phyloP scores from a whole-genome alignment of 805 yeast species.

The Wickerhamomyces sydowiorum region DNA sequence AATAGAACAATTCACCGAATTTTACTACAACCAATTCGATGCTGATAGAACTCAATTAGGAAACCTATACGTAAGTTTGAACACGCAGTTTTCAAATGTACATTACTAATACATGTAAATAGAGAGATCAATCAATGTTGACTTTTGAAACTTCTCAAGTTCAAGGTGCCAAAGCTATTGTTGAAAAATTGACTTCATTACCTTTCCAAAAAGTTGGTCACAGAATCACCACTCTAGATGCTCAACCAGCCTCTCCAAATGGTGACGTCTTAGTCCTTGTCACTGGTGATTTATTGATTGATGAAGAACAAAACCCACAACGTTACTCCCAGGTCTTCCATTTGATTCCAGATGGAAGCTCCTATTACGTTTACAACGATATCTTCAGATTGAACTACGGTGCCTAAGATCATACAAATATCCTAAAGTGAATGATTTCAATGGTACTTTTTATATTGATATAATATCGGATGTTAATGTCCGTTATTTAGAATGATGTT shows the following conservation, averaged over 20 bases:
- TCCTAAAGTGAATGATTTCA: not conserved
- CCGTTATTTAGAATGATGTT: not conserved
- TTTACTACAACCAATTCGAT: slow-evolving; percentile 94
- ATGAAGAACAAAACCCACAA: slow-evolving; percentile 93
- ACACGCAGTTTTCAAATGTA: no score
- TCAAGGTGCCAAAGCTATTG: slow-evolving; percentile 90
- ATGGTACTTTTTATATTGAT: not conserved
- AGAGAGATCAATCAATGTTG: slow-evolving; percentile 94
- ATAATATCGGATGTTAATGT: not conserved
- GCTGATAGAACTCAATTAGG: slow-evolving; percentile 88
- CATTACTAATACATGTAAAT: not conserved
- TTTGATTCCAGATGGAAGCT: slow-evolving; percentile 84
- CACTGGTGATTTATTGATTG: slow-evolving; percentile 87
- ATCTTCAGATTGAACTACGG: slow-evolving; percentile 91
- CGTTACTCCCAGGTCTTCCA: slow-evolving; percentile 98
- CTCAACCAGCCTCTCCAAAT: slow-evolving; percentile 92
- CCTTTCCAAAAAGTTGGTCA: slow-evolving; percentile 93
- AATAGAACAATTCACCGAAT: slow-evolving; percentile 80
- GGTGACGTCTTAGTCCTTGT: slow-evolving; percentile 96
- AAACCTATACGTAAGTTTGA: slow-evolving; percentile 72
- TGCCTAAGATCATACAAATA: no score
- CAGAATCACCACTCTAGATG: slow-evolving; percentile 91
- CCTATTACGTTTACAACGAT: slow-evolving; percentile 94
- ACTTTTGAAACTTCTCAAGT: slow-evolving; percentile 92
- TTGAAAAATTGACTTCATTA: slow-evolving; percentile 83